These are phyloP conservation scores for Emergomyces africanus DNA, from an alignment of 2,329 filamentous ascomycete genomes.

Conservation along the genomic window DNA sequence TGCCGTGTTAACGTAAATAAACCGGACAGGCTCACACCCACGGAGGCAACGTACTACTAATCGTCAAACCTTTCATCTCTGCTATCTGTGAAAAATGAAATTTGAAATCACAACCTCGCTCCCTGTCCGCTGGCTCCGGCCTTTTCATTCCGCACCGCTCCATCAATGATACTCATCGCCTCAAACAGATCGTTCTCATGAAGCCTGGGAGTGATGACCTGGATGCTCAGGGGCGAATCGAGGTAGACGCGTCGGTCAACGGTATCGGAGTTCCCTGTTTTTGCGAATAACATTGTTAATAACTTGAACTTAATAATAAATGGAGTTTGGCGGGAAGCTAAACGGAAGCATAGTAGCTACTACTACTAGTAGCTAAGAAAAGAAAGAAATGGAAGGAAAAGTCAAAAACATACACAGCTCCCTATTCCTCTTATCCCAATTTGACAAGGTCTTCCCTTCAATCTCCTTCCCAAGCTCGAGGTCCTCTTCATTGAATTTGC, in stretches of 20 bases:
- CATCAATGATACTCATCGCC: slow-evolving; percentile 43
- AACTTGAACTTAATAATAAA: not conserved
- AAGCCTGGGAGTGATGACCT: slow-evolving; percentile 41
- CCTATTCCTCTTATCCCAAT: slow-evolving; percentile 49
- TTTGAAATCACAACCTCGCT: slow-evolving; percentile 13
- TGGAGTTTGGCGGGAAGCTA: not conserved
- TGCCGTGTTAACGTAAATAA: too few species aligned
- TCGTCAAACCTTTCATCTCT: not conserved
- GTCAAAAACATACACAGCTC: slow-evolving; percentile 37
- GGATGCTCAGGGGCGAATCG: slow-evolving; percentile 42
- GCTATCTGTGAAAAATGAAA: not conserved
- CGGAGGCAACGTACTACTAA: not conserved
- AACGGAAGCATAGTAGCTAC: too few species aligned
- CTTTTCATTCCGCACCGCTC: slow-evolving; percentile 14
- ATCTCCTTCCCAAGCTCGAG: slow-evolving; percentile 37
- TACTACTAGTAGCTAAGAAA: not conserved
- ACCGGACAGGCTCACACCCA: too few species aligned
- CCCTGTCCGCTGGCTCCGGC: slow-evolving; percentile 2
- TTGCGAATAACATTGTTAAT: not conserved
- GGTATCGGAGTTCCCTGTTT: slow-evolving; percentile 32
- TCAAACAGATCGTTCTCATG: slow-evolving; percentile 42
- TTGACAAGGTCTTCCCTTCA: slow-evolving; percentile 28
- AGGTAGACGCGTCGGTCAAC: slow-evolving; percentile 43
- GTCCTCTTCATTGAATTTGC: slow-evolving; percentile 38
- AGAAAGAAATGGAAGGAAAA: not conserved